Percentiles rank a stretch among this genome's conserved stretches.
Evolutionary conservation across 345 rosid species (phyloP).

Genomic region (Populus euphratica): DNA sequence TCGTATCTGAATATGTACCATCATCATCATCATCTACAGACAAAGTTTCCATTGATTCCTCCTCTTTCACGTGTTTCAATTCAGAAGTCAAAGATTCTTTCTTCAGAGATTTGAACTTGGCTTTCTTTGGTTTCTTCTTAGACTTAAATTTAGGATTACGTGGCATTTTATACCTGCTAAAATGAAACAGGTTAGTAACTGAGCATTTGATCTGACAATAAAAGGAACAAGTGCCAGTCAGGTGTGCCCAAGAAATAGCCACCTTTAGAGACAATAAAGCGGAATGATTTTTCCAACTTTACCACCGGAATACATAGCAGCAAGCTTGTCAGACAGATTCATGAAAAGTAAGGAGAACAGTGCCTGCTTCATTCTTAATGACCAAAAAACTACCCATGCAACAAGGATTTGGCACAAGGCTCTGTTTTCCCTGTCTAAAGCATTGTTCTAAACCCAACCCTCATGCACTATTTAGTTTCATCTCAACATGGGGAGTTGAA

Average conservation of each 20-base stretch:
- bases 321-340: not conserved
- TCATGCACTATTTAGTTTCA: not conserved
- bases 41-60: conserved; percentile 40
- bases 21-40: conserved; percentile 55
- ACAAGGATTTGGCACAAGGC: not conserved
- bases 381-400: not conserved
- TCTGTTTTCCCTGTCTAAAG: not conserved
- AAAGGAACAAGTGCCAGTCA: not conserved
- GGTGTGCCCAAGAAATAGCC: not conserved
- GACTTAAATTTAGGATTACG: conserved; percentile 58
- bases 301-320: not conserved
- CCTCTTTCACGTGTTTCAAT: conserved; percentile 50
- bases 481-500: not conserved
- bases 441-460: not conserved
- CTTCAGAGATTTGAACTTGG: conserved; percentile 87
- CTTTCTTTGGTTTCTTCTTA: conserved; percentile 87
- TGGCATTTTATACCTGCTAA: conserved; percentile 56
- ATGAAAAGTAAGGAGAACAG: not conserved
- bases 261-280: not conserved
- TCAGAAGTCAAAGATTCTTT: conserved; percentile 76
- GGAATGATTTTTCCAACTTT: not conserved
- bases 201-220: not conserved
- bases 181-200: not conserved
- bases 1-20: conserved; percentile 45
- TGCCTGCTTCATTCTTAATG: not conserved